A percentile compares a stretch with the other conserved stretches of the same genome.
phyloP scores from a whole-genome alignment of 2,329 filamentous ascomycete genomes.

The Penicillium oxalicum region DNA sequence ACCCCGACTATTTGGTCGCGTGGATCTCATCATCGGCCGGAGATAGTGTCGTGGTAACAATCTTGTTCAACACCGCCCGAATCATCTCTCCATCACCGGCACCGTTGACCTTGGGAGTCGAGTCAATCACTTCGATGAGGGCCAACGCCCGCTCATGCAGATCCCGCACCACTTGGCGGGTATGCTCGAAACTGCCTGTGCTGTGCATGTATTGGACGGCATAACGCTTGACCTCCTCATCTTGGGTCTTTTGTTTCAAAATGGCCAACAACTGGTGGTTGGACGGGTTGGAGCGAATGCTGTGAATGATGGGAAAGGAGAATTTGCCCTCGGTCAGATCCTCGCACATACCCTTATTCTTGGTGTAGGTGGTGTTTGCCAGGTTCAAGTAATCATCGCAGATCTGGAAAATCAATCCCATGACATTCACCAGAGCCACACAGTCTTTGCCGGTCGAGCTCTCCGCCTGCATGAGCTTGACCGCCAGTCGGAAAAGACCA shows the following conservation, averaged over 20 bases:
- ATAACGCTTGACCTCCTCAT: slow-evolving; percentile 85
- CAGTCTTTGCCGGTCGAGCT: slow-evolving; percentile 37
- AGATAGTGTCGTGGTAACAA: slow-evolving; percentile 43
- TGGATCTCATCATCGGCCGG: slow-evolving; percentile 13
- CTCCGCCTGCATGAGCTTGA: slow-evolving; percentile 44
- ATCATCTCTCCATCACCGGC: slow-evolving; percentile 53
- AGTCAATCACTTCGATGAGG: slow-evolving; percentile 60
- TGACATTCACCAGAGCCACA: slow-evolving; percentile 60
- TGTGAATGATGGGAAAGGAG: slow-evolving; percentile 91
- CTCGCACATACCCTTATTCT: slow-evolving; percentile 91
- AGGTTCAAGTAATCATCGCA: slow-evolving; percentile 84
- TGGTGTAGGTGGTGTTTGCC: slow-evolving; percentile 61
- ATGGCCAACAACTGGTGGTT: slow-evolving; percentile 78
- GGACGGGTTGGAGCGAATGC: slow-evolving; percentile 61
- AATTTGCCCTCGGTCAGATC: slow-evolving; percentile 97
- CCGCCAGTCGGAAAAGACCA: slow-evolving; percentile 42
- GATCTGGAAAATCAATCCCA: slow-evolving; percentile 44
- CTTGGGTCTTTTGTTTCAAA: slow-evolving; percentile 77
- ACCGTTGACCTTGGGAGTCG: slow-evolving; percentile 37
- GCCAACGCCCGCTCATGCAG: slow-evolving; percentile 59
- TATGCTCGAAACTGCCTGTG: slow-evolving; percentile 86
- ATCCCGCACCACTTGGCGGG: slow-evolving; percentile 58
- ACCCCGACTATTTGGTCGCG: neutral
- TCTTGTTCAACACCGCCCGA: slow-evolving; percentile 62
- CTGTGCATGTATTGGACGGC: slow-evolving; percentile 86